Evolutionary conservation across 139 green algal species (phyloP), one percentile per base, ranked within the genome.

Genomic region (Zygnema circumcarinatum): DNA sequence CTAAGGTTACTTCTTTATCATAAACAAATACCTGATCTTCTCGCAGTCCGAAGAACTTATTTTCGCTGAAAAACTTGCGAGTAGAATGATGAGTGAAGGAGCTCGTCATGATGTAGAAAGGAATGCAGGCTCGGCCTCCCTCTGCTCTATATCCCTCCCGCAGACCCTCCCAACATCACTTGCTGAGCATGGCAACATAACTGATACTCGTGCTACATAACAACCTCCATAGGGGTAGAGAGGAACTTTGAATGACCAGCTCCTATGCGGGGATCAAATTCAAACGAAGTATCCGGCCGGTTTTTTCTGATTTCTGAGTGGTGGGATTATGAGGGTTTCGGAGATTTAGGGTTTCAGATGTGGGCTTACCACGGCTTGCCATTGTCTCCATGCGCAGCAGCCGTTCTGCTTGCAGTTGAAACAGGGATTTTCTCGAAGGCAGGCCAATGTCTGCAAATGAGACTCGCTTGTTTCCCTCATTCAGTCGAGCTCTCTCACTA

Each of bases 81-180:
- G 96, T 98, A 25, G 92, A 88, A 0, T 88, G 84, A 74, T 98
- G 93, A 33, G 96, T 99, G 83, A 95, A 94, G 25, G 91, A 79
- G 87, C 93, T 97, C 20, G 96, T 98, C 95, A 99, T 98, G 89
- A 99, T 95, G 92, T 97, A 97, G 94, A 94, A 92, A n/a, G 75
- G 89, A 42, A 92, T 91, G 76, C 40, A 36, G 2, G 53, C 32
- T 76, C 54, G 2, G 38, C 29, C 0, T n/a, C 33, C 16, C 35
- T 78, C 35, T 39, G 36, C 69, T 41, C 36, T 22, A 21, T 80
- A 33, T 80, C 21, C 32, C 73, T 80, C 21, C 22, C 29, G 73
- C 29, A 73, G 73, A 25, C 21, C 32, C 73, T 80, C 38, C 21
- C 73, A 80, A 21, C 38, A 33, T 21, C 22, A 22, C 32, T 22